Conservation (phyloP, 345 rosid species). For the Gossypium arboreum region DNA sequence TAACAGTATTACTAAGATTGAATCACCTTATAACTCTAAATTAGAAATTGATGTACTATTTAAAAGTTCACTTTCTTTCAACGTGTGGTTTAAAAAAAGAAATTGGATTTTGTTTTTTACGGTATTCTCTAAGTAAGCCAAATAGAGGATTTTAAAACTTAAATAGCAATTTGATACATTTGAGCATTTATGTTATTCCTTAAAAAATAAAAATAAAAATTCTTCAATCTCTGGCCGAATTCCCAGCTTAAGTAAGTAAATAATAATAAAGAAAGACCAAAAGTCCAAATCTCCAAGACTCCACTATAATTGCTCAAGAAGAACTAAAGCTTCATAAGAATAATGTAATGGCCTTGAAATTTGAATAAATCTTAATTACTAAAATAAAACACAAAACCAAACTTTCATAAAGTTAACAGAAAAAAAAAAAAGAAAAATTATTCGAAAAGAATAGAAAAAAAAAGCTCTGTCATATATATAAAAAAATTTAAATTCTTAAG, state of each 20-base stretch:
- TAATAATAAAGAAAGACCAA: neutral
- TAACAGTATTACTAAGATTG: no score
- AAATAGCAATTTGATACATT: neutral
- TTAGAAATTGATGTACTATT: neutral
- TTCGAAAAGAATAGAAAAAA: neutral
- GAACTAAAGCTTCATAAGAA: neutral
- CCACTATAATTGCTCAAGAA: neutral
- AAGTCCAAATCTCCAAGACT: neutral
- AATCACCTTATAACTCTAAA: no score
- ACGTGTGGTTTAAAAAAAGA: neutral
- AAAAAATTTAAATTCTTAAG: constrained; percentile 18
- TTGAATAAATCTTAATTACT: neutral
- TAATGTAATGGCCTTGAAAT: neutral
- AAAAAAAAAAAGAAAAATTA: no score
- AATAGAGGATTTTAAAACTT: neutral
- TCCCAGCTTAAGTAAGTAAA: neutral
- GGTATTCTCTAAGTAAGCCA: neutral
- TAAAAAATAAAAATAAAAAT: no score
- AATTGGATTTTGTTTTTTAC: neutral
- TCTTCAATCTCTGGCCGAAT: neutral
- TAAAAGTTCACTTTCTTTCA: neutral
- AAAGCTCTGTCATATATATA: constrained; percentile 32
- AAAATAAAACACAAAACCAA: neutral
- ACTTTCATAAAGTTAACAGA: neutral
- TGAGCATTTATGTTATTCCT: neutral